Evolutionary conservation across 2,329 filamentous ascomycete species (phyloP), one percentile per base, ranked within the genome.

Genomic region (Huntiella decipiens): DNA sequence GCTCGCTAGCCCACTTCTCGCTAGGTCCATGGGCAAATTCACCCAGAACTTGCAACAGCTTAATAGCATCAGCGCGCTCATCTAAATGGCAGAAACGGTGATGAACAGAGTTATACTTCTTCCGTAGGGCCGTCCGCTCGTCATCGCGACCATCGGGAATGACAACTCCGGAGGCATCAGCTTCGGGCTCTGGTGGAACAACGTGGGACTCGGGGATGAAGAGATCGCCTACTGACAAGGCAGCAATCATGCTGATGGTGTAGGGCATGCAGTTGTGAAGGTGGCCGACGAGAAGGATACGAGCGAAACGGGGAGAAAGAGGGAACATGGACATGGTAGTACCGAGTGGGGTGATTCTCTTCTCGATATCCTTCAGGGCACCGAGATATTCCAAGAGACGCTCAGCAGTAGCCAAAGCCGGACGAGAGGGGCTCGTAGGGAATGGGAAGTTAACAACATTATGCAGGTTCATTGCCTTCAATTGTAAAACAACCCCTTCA

Each of bases 401-500:
- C 63, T 98, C 91, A 0, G 91, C 86, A 56, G 81, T 84, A 42
- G 74, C 73, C 15, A 98, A 67, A 51, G 77, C 83, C 45, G 77
- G 68, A 11, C 77, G 71, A 54, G 86, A 79, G 1, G 91, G 91
- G 0, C 86, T 78, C 11, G 88, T 96, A 3, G 91, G 91, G 58
- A 96, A 98, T 0, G 92, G 91, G 58, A 98, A 98, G 60, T 91
- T 92, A 58, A 84, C 73, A 5, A 98, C 81, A 48, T 87, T 79
- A 50, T 88, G 82, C 31, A 95, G 73, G 46, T 86, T 83, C 83
- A 98, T 94, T 43, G 81, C 77, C 66, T 96, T 98, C 54, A 98
- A 74, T 59, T 95, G 87, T 34, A 98, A 66, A 1, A 96, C 87
- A 3, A 96, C 75, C 13, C 81, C 84, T 60, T 98, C 91, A 22